A percentile compares a stretch with the other conserved stretches of the same genome.
Evolutionary conservation across 345 rosid genomes (phyloP).

Genomic region (Eucalyptus cloeziana): DNA sequence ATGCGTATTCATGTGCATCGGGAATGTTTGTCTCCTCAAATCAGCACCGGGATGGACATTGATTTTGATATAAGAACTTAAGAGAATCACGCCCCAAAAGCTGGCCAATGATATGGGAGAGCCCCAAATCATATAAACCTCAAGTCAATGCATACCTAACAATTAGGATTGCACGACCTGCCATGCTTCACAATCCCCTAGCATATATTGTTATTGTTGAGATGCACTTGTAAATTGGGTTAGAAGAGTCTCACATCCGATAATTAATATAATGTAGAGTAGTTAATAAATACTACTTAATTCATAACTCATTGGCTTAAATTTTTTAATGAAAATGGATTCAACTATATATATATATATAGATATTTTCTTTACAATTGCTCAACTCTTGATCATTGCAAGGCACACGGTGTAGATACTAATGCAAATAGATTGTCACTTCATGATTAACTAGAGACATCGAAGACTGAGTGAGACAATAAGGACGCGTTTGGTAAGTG

Average conservation of each 20-base stretch:
- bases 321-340: not conserved
- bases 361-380: not conserved
- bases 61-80: not conserved
- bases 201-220: not conserved
- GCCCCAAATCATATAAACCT: not conserved
- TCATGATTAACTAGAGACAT: not conserved
- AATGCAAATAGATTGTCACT: not conserved
- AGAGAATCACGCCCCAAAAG: not conserved
- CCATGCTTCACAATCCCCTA: not conserved
- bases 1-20: not conserved
- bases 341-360: not conserved
- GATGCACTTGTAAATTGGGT: not conserved
- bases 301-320: not conserved
- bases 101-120: not conserved
- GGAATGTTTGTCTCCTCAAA: not conserved
- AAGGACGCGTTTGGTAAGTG: rapidly evolving
- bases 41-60: not conserved
- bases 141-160: not conserved
- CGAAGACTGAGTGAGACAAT: not conserved
- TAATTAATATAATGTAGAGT: not conserved
- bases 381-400: not conserved
- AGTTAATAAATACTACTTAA: not conserved
- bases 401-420: not conserved
- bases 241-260: not conserved
- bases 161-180: not conserved